Base-by-base conservation (phyloP, 495 filamentous ascomycete genomes). In the Lindgomyces ingoldianus region DNA sequence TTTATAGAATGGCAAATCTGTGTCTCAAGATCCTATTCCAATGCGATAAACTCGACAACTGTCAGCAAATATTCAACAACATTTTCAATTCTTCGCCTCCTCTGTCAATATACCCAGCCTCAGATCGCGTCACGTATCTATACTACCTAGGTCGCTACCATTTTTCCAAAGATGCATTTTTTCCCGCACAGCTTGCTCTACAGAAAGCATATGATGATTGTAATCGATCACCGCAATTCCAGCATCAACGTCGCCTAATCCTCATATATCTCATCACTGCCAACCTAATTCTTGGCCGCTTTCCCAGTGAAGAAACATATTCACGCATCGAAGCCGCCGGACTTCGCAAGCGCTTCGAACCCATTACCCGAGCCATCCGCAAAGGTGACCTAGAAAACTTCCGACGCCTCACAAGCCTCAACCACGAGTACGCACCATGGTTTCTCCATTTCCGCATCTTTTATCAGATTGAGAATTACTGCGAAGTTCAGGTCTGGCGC, bases 141-240 rank as follows among this genome's bases (percentile, higher is more conserved):
- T 97, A 96, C 76, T 97, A 96, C 71, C 88, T 96, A 18, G 93
- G 93, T 27, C 88, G 92, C 41, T 96, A 93, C 71, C 82, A 89
- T 62, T 92, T 96, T 70, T 84, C 87, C 57, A 91, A 90, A 63
- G 87, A 82, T 45, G 87, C 96, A 68, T 96, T 90, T 76, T 85
- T 84, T 66, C 83, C 84, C 14, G 90, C 93, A 0, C 84, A 87
- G 55, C 78, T 83, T 25, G 90, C 85, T 42, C 79, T 96, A 12
- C 85, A 93, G 69, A 79, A 85, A 25, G 90, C 93, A 1, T 96
- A 96, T 75, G 77, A 85, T 29, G 88, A 96, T 75, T 89, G 88
- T 52, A 90, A 58, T 1, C 46, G 64, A 12, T 57, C 87, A 39
- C 76, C 79, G 1, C 76, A 76, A 44, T 90, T 87, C 70, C 71